A percentile compares a stretch with the other conserved stretches of the same genome.
These are phyloP conservation scores for Melocanna baccifera DNA, from an alignment of 176 grass and related monocot species.

Conservation along the genomic window DNA sequence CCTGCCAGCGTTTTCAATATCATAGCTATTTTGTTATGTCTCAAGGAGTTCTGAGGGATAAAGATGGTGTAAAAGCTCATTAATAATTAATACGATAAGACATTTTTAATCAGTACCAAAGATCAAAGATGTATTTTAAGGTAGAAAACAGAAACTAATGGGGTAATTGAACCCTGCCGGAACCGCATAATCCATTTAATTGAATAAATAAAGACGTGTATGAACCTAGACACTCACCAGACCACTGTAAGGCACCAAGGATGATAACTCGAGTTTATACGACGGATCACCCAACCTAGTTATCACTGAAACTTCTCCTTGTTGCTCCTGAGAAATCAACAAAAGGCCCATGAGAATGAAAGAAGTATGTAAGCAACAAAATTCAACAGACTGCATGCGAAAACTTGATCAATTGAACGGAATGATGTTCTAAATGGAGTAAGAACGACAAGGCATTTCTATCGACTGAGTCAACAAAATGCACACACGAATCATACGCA, in stretches of 20 bases:
- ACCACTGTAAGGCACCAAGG: constrained; percentile 64
- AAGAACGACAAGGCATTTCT: not conserved
- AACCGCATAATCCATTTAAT: not conserved
- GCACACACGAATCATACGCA: not conserved
- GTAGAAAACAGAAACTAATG: not conserved
- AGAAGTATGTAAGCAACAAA: not conserved
- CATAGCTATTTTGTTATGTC: not conserved
- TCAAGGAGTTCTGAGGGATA: not conserved
- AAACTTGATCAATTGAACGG: not conserved
- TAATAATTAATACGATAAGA: not conserved
- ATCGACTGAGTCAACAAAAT: not conserved
- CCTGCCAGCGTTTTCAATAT: not conserved
- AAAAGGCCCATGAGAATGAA: constrained; percentile 1
- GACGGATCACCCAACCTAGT: constrained; percentile 73
- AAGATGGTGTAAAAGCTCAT: not conserved
- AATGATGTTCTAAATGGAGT: not conserved
- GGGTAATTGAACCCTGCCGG: not conserved
- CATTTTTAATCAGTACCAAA: not conserved
- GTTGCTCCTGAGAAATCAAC: constrained; percentile 59
- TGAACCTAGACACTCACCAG: constrained; percentile 49
- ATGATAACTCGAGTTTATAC: constrained; percentile 82
- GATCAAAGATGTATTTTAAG: not conserved
- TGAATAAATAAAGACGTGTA: not conserved
- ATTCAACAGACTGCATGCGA: not conserved
- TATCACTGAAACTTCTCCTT: constrained; percentile 66